A percentile compares a stretch with the other conserved stretches of the same genome.
These are phyloP conservation scores for Suaeda aralocaspica DNA, from an alignment of 148 eudicot species.

Conservation along the genomic window DNA sequence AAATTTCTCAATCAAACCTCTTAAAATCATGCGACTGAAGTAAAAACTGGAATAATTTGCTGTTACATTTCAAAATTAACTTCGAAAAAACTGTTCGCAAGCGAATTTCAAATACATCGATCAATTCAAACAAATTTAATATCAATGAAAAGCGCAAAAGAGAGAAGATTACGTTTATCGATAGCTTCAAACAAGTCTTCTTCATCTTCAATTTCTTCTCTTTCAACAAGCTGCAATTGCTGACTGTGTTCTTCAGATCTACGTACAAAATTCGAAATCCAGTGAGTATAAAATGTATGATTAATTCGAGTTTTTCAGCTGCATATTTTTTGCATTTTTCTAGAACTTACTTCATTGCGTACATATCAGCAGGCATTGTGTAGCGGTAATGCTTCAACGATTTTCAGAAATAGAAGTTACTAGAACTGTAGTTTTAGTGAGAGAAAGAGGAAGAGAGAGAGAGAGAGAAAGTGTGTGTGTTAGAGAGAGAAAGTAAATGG, in stretches of 20 bases:
- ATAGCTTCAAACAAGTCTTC: conserved; percentile 86
- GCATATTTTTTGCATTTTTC: not conserved
- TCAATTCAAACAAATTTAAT: no score
- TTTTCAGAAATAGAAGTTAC: no score
- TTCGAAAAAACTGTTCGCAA: no score
- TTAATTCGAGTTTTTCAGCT: not conserved
- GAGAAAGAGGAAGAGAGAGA: no score
- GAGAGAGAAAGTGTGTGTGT: no score
- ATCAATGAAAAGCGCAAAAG: no score
- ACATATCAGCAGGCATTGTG: conserved; percentile 42
- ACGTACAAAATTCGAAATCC: conserved; percentile 5
- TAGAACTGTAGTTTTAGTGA: no score
- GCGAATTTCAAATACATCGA: no score
- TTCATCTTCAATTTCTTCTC: conserved; percentile 87
- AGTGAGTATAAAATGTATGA: not conserved
- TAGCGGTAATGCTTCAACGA: not conserved
- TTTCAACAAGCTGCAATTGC: conserved; percentile 72
- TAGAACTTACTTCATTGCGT: conserved; percentile 53
- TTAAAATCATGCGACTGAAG: not conserved
- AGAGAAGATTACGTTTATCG: conserved; percentile 47
- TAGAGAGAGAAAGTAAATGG: no score
- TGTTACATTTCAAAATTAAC: no score
- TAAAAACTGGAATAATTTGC: not conserved
- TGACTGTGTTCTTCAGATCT: conserved; percentile 82
- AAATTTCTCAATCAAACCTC: not conserved